Conservation (phyloP, 176 grass and related monocot genomes). For the Leersia perrieri region DNA sequence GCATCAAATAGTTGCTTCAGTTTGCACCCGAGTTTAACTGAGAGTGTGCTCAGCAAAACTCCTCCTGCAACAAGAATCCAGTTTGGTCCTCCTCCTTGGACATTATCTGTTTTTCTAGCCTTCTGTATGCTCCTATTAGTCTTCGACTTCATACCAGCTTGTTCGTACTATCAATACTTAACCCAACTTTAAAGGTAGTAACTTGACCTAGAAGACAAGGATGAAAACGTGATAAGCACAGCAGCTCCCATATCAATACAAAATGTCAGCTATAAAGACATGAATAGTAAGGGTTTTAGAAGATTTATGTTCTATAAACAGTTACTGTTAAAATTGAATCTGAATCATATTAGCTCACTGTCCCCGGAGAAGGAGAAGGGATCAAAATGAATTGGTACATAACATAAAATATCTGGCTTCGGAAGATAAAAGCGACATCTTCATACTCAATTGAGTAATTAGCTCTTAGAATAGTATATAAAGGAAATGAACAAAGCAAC, state of each 20-base stretch:
- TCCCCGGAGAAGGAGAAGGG: not conserved
- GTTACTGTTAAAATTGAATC: not conserved
- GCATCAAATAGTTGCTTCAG: constrained; percentile 69
- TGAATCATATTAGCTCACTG: not conserved
- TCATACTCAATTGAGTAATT: not conserved
- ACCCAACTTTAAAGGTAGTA: constrained; percentile 18
- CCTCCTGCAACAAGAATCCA: constrained; percentile 87
- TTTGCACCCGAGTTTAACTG: constrained; percentile 81
- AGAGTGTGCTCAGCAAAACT: constrained; percentile 77
- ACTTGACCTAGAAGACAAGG: constrained; percentile 35
- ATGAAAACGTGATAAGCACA: constrained; percentile 19
- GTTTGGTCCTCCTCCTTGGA: constrained; percentile 76
- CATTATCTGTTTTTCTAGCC: constrained; percentile 42
- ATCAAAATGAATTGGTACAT: not conserved
- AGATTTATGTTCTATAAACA: not conserved
- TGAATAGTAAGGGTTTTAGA: not conserved
- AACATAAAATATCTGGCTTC: not conserved
- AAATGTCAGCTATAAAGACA: not conserved
- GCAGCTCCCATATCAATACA: not conserved
- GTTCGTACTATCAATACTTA: constrained; percentile 37
- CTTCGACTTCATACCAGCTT: constrained; percentile 68
- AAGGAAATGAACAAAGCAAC: not conserved
- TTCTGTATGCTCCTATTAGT: constrained; percentile 61
- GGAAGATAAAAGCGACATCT: not conserved
- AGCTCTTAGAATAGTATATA: not conserved